A percentile compares a stretch with the other conserved stretches of the same genome.
Evolutionary conservation across 2,329 filamentous ascomycete genomes (phyloP).

Genomic region (Penicillium sp.): DNA sequence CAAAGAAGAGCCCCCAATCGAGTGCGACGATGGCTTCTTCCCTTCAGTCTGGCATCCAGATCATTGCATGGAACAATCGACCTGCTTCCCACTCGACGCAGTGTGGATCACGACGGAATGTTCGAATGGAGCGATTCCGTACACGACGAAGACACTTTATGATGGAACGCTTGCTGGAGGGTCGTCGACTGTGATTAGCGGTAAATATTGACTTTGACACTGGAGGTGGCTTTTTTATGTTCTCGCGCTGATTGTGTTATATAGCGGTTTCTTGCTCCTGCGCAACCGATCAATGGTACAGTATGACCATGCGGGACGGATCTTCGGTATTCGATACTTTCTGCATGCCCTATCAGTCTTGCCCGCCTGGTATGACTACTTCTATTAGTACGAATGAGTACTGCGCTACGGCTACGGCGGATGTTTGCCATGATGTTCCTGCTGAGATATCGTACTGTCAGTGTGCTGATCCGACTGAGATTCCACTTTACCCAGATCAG

Average conservation of each 20-base stretch:
- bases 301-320: conserved; percentile 12
- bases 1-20: conserved; percentile 17
- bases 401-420: conserved; percentile 19
- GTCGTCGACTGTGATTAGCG: conserved; percentile 18
- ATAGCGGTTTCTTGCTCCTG: conserved; percentile 28
- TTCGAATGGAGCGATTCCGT: conserved; percentile 24
- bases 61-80: conserved; percentile 23
- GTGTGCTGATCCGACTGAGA: conserved; percentile 15
- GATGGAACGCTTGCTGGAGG: conserved; percentile 21
- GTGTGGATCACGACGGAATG: conserved; percentile 27
- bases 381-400: conserved; percentile 17
- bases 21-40: conserved; percentile 22
- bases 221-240: background rate
- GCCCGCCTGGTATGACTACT: conserved; percentile 27
- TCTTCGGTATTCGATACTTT: conserved; percentile 16
- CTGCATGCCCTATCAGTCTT: conserved; percentile 26
- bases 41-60: conserved; percentile 27
- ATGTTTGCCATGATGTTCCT: conserved; percentile 11
- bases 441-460: conserved; percentile 15
- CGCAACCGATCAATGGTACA: conserved; percentile 24
- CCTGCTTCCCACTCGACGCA: conserved; percentile 24
- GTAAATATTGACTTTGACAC: conserved; percentile 5
- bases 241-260: background rate
- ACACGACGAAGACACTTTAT: conserved; percentile 21
- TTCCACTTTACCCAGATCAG: conserved; percentile 20